Conservation (phyloP, 78 protist genomes). For the Polysphondylium violaceum region DNA sequence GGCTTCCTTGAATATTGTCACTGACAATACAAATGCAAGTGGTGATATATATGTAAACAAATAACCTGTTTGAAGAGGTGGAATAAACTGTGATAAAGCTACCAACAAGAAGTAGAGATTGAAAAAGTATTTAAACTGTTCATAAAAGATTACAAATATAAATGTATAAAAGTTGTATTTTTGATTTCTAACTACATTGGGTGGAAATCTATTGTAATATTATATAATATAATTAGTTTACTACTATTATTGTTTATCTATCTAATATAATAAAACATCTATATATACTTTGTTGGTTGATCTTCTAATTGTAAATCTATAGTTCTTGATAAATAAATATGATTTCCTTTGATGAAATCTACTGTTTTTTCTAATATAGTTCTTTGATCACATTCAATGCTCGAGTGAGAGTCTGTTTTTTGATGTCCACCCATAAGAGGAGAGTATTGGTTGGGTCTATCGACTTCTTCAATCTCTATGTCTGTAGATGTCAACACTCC, state of each 20-base stretch:
- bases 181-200: slow-evolving; percentile 92
- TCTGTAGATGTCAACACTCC: background rate
- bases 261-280: background rate
- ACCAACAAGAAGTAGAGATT: slow-evolving; percentile 95
- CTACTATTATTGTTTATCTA: too few species aligned
- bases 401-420: background rate
- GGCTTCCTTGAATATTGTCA: slow-evolving; percentile 93
- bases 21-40: slow-evolving; percentile 91
- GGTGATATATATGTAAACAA: slow-evolving; percentile 97
- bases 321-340: slow-evolving; percentile 66
- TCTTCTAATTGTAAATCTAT: slow-evolving; percentile 32
- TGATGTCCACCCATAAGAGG: background rate
- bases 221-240: background rate
- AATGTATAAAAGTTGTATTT: slow-evolving; percentile 89
- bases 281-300: slow-evolving; percentile 44
- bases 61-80: slow-evolving; percentile 93
- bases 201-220: slow-evolving; percentile 70
- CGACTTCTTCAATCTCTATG: slow-evolving; percentile 2
- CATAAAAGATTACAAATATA: slow-evolving; percentile 91
- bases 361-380: slow-evolving; percentile 8
- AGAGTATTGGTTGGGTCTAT: slow-evolving; percentile 17
- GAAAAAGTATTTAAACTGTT: slow-evolving; percentile 96
- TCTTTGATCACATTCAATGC: slow-evolving; percentile 41
- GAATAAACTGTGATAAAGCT: slow-evolving; percentile 96
- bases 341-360: slow-evolving; percentile 34